Percentiles rank a stretch among this genome's conserved stretches.
phyloP scores from a whole-genome alignment of 1,284 basidiomycete genomes.

The Coriolopsis trogii region DNA sequence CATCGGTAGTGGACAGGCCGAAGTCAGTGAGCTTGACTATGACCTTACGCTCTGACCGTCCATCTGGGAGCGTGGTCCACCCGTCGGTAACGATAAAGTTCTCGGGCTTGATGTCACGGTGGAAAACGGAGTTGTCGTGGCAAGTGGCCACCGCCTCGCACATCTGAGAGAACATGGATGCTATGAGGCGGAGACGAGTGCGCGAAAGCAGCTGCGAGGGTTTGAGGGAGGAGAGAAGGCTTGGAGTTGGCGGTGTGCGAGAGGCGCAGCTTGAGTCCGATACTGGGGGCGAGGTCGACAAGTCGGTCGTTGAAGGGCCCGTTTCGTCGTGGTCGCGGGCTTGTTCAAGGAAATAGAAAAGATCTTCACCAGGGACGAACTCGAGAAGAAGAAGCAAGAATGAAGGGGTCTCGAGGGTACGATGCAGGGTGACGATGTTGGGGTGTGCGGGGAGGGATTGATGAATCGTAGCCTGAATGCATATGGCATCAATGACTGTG shows the following conservation, averaged over 20 bases:
- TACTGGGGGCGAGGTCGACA: constrained; percentile 28
- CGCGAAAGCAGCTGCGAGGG: constrained; percentile 84
- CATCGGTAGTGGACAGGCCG: constrained; percentile 90
- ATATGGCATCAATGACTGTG: neutral
- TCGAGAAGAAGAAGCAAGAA: constrained; percentile 86
- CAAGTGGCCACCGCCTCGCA: constrained; percentile 97
- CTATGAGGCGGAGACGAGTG: constrained; percentile 87
- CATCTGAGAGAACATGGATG: constrained; percentile 97
- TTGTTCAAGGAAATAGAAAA: constrained; percentile 97
- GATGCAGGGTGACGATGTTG: constrained; percentile 95
- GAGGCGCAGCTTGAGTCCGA: constrained; percentile 39
- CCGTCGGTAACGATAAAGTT: constrained; percentile 94
- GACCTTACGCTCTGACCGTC: constrained; percentile 71
- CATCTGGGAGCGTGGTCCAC: constrained; percentile 54
- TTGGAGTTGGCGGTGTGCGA: constrained; percentile 91
- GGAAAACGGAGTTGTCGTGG: constrained; percentile 90
- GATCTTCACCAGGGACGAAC: constrained; percentile 95
- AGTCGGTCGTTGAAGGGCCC: constrained; percentile 51
- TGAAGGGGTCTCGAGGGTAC: constrained; percentile 81
- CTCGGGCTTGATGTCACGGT: constrained; percentile 98
- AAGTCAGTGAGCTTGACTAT: constrained; percentile 97
- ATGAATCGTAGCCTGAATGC: constrained; percentile 84
- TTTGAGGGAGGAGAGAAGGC: constrained; percentile 87
- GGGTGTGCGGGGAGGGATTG: constrained; percentile 90
- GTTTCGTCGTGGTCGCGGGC: constrained; percentile 81